These are phyloP conservation scores for Malania oleifera DNA, from an alignment of 164 flowering plant genomes.

Conservation along the genomic window DNA sequence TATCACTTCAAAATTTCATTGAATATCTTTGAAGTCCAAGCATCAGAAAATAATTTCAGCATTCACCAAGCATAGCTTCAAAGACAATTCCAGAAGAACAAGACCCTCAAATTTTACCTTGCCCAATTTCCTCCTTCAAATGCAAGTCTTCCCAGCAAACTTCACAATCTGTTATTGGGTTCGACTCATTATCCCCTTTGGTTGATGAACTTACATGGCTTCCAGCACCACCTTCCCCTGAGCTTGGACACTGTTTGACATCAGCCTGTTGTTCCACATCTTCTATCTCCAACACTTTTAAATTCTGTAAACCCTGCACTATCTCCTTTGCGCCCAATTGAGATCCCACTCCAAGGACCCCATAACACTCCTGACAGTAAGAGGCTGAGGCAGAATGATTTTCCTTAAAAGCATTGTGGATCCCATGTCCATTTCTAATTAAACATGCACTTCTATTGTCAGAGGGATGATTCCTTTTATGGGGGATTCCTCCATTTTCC, in stretches of 20 bases:
- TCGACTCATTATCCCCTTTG: conserved; percentile 34
- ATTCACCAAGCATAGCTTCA: not conserved
- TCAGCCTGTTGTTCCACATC: conserved; percentile 21
- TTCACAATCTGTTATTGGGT: conserved; percentile 35
- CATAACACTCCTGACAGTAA: conserved; percentile 21
- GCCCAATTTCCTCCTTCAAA: conserved; percentile 66
- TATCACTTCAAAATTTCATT: no score
- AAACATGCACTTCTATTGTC: conserved; percentile 12
- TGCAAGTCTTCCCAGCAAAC: conserved; percentile 70
- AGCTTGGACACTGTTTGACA: conserved; percentile 21
- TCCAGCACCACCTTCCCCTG: conserved; percentile 28
- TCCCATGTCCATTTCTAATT: conserved; percentile 8
- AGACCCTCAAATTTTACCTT: conserved; percentile 35
- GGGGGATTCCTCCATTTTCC: conserved; percentile 6
- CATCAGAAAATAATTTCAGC: no score
- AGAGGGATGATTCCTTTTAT: conserved; percentile 10
- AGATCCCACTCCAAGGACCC: conserved; percentile 8
- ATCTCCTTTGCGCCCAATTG: conserved; percentile 17
- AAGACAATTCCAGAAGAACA: conserved; percentile 1
- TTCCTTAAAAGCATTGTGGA: conserved; percentile 1
- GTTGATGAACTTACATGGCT: conserved; percentile 33
- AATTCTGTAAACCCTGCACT: conserved; percentile 11
- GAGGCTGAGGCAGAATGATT: conserved; percentile 11
- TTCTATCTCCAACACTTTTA: conserved; percentile 21
- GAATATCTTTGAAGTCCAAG: no score